phyloP scores from a whole-genome alignment of 2,329 filamentous ascomycete species.

The Hymenoscyphus infarciens region DNA sequence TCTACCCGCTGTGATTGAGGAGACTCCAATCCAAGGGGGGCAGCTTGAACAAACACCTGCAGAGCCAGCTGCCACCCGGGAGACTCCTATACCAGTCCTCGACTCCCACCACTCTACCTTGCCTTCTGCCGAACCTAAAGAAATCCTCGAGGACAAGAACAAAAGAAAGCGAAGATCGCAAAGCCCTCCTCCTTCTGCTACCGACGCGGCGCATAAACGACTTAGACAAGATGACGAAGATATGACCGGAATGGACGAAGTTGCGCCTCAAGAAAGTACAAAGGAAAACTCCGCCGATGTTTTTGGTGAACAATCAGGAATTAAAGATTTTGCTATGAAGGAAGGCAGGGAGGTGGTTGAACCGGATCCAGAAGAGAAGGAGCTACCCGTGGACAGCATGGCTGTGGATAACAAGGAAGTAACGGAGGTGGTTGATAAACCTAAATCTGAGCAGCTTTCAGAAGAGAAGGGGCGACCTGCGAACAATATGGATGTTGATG shows the following conservation, averaged over 20 bases:
- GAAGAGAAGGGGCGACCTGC: not conserved
- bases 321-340: constrained; percentile 1
- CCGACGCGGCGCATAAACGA: constrained; percentile 54
- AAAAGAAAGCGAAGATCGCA: constrained; percentile 66
- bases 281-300: not conserved
- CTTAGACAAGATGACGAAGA: constrained; percentile 41
- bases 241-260: constrained; percentile 15
- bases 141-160: constrained; percentile 49
- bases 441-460: not conserved
- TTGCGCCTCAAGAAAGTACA: constrained; percentile 3
- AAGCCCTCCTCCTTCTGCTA: constrained; percentile 54
- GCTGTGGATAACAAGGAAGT: constrained; percentile 3
- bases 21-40: not conserved
- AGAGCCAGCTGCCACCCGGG: constrained; percentile 20
- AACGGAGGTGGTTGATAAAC: not conserved
- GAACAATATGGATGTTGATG: not conserved
- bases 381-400: constrained; percentile 2
- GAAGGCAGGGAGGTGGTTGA: not conserved
- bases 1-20: not conserved
- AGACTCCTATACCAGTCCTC: constrained; percentile 12
- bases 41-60: not conserved
- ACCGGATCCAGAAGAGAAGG: not conserved
- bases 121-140: constrained; percentile 32
- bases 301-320: not conserved
- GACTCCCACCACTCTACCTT: constrained; percentile 7